phyloP scores from a whole-genome alignment of 1,139 yeast species.

The Candida mesenterica region DNA sequence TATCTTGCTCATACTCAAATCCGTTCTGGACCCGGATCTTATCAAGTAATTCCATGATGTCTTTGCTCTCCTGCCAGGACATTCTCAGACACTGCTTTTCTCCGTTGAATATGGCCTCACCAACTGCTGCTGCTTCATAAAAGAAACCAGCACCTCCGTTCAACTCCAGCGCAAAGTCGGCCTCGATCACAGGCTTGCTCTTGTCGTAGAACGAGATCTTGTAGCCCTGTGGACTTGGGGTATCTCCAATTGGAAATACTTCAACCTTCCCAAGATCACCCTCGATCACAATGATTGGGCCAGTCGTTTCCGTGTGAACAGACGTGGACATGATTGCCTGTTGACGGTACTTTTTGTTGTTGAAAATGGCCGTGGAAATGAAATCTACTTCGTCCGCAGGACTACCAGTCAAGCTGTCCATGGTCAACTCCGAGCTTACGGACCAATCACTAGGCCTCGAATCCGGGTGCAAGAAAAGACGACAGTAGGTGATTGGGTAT shows the following conservation, averaged over 20 bases:
- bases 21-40: conserved; percentile 14
- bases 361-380: conserved; percentile 18
- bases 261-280: conserved; percentile 19
- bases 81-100: conserved; percentile 12
- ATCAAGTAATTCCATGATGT: conserved; percentile 16
- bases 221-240: conserved; percentile 18
- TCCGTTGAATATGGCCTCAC: conserved; percentile 15
- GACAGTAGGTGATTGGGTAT: conserved; percentile 51
- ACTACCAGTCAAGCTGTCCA: conserved; percentile 18
- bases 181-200: conserved; percentile 7
- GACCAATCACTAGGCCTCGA: conserved; percentile 16
- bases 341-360: conserved; percentile 18
- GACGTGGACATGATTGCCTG: conserved; percentile 20
- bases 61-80: conserved; percentile 17
- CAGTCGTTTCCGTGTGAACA: conserved; percentile 17
- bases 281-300: conserved; percentile 17
- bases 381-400: conserved; percentile 18
- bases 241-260: conserved; percentile 13
- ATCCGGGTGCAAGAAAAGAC: conserved; percentile 38
- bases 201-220: conserved; percentile 12
- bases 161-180: conserved; percentile 11
- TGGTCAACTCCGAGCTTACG: conserved; percentile 18
- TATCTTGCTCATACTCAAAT: conserved; percentile 15
- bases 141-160: conserved; percentile 19
- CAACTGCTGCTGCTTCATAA: conserved; percentile 19